Evolutionary conservation across 2,329 filamentous ascomycete genomes (phyloP).

Genomic region (Didymella segeticola): DNA sequence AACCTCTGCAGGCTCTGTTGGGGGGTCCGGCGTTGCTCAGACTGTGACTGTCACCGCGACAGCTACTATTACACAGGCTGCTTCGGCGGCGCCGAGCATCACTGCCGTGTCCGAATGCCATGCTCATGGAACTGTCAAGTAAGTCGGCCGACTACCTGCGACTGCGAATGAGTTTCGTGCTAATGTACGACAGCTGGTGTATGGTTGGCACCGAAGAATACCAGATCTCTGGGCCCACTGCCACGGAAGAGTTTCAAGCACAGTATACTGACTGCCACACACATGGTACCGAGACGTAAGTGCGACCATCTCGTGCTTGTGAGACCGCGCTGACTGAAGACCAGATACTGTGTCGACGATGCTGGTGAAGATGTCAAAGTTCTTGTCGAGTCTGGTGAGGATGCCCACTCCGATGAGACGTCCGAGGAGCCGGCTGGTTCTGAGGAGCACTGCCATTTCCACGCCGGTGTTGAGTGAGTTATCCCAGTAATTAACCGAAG

Average conservation of each 20-base stretch:
- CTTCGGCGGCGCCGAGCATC: constrained; percentile 29
- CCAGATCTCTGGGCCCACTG: constrained; percentile 59
- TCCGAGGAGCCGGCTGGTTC: constrained; percentile 26
- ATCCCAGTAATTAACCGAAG: background rate
- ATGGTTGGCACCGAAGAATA: constrained; percentile 53
- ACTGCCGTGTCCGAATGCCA: constrained; percentile 63
- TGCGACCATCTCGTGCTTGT: constrained; percentile 1
- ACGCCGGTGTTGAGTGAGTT: constrained; percentile 75
- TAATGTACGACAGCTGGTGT: constrained; percentile 50
- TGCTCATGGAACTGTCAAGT: constrained; percentile 56
- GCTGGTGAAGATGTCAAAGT: constrained; percentile 68
- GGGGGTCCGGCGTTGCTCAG: constrained; percentile 20
- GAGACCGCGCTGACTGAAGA: constrained; percentile 1
- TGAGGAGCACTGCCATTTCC: constrained; percentile 67
- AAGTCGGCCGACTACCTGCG: constrained; percentile 18
- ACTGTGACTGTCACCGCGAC: constrained; percentile 14
- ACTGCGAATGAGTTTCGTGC: background rate
- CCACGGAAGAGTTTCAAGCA: constrained; percentile 63
- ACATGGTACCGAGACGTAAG: constrained; percentile 66
- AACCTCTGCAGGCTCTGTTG: background rate
- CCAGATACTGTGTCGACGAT: constrained; percentile 67
- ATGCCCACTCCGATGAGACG: constrained; percentile 23
- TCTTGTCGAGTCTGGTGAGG: constrained; percentile 47
- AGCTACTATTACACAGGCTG: constrained; percentile 15
- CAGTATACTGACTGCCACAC: constrained; percentile 70